Evolutionary conservation across 176 grass and related monocot species (phyloP).

Genomic region (Lolium perenne): DNA sequence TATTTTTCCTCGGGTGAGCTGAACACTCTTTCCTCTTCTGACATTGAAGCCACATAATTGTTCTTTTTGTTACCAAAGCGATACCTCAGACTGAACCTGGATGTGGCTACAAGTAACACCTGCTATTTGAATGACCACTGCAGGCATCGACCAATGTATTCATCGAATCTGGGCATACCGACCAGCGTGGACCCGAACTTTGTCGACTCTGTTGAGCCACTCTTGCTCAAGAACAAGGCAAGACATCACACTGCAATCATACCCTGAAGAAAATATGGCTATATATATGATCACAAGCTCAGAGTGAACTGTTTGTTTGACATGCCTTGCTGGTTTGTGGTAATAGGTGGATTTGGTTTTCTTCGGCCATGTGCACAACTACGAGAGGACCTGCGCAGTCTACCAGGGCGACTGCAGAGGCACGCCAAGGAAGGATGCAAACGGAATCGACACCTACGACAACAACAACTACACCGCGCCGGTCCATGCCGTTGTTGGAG

Average conservation of each 20-base stretch:
- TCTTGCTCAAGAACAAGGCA: constrained; percentile 69
- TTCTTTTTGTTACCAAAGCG: background rate
- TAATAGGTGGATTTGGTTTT: constrained; percentile 84
- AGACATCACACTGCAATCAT: constrained; percentile 11
- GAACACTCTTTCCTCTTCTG: constrained; percentile 5
- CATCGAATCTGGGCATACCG: constrained; percentile 52
- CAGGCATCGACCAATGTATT: constrained; percentile 91
- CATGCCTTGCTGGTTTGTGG: constrained; percentile 9
- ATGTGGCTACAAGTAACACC: background rate
- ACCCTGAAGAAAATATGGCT: background rate
- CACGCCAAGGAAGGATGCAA: constrained; percentile 61
- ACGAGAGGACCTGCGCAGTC: constrained; percentile 81
- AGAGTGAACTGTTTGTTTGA: background rate
- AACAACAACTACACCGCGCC: constrained; percentile 76
- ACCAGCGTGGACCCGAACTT: constrained; percentile 59
- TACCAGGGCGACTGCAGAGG: constrained; percentile 57
- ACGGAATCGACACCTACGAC: constrained; percentile 75
- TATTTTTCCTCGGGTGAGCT: constrained; percentile 83
- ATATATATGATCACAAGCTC: background rate
- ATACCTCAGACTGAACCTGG: background rate
- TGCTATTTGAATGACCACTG: background rate
- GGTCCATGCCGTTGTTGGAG: constrained; percentile 78
- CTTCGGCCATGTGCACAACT: constrained; percentile 91
- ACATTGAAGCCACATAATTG: background rate
- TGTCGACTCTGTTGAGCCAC: constrained; percentile 62